These are phyloP conservation scores for Hypoxylon sp. DNA, from an alignment of 2,329 filamentous ascomycete genomes.

Conservation along the genomic window DNA sequence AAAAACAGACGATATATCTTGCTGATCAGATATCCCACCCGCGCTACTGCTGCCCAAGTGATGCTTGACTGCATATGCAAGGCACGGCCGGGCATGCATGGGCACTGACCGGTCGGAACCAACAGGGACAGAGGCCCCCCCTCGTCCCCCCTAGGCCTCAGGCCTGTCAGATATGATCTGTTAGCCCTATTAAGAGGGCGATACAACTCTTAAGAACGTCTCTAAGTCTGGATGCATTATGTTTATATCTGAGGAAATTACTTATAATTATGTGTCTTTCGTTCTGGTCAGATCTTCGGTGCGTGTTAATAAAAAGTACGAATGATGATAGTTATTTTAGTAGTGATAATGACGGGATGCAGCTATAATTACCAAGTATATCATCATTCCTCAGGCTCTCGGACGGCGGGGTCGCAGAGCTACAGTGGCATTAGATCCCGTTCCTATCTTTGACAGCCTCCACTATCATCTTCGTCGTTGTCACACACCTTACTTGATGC, in stretches of 20 bases:
- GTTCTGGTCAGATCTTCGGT: slow-evolving; percentile 19
- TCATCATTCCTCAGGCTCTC: too few relatives aligned
- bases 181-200: slow-evolving; percentile 26
- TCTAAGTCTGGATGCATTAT: slow-evolving; percentile 13
- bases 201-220: slow-evolving; percentile 25
- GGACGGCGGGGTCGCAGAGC: slow-evolving; percentile 24
- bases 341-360: too few relatives aligned
- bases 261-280: background rate
- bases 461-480: background rate
- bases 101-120: slow-evolving; percentile 26
- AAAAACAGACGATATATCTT: slow-evolving; percentile 6
- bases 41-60: slow-evolving; percentile 26
- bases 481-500: background rate
- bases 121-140: slow-evolving; percentile 14
- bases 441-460: slow-evolving; percentile 1
- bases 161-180: slow-evolving; percentile 17
- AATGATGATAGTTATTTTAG: too few relatives aligned
- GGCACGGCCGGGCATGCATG: slow-evolving; percentile 32
- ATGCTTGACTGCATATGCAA: slow-evolving; percentile 32
- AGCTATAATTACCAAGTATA: too few relatives aligned
- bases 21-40: slow-evolving; percentile 17
- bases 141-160: background rate
- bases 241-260: slow-evolving; percentile 15
- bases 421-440: slow-evolving; percentile 10
- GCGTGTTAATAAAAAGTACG: slow-evolving; percentile 21